Conservation (phyloP, 495 filamentous ascomycete genomes). For the Beverwykella pulmonaria region DNA sequence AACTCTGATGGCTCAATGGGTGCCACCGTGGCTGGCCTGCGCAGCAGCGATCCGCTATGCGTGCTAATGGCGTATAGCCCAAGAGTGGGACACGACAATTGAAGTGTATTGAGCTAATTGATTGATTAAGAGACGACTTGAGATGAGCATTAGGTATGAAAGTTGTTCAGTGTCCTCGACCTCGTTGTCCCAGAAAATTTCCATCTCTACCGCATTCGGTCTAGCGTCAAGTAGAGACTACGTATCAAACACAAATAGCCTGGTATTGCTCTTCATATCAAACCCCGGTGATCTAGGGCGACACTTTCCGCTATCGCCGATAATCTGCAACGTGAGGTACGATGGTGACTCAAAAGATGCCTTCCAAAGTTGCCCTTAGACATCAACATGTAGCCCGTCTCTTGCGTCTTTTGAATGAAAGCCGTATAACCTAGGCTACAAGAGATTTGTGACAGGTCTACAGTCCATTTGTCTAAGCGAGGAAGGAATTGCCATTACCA, state of each 20-base stretch:
- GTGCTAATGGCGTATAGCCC: slow-evolving; percentile 18
- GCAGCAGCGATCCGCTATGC: neutral
- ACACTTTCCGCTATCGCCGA: neutral
- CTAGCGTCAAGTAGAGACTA: neutral
- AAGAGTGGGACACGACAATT: neutral
- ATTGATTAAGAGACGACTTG: neutral
- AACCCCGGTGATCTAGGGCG: neutral
- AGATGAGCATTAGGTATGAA: neutral
- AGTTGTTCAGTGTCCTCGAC: neutral
- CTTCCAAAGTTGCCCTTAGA: neutral
- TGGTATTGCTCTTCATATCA: neutral
- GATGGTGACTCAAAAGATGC: neutral
- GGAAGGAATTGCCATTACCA: neutral
- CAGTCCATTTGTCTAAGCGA: neutral
- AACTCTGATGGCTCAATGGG: neutral
- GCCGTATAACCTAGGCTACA: neutral
- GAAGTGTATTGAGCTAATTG: neutral
- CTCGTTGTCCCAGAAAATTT: neutral
- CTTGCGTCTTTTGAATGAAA: neutral
- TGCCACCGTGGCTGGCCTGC: neutral
- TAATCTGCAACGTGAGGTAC: neutral
- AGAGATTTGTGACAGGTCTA: slow-evolving; percentile 6
- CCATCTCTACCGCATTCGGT: neutral
- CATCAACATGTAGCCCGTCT: no score
- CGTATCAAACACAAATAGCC: neutral